Base-by-base conservation (phyloP, 2,329 filamentous ascomycete genomes). In the Venturia oleaginea region DNA sequence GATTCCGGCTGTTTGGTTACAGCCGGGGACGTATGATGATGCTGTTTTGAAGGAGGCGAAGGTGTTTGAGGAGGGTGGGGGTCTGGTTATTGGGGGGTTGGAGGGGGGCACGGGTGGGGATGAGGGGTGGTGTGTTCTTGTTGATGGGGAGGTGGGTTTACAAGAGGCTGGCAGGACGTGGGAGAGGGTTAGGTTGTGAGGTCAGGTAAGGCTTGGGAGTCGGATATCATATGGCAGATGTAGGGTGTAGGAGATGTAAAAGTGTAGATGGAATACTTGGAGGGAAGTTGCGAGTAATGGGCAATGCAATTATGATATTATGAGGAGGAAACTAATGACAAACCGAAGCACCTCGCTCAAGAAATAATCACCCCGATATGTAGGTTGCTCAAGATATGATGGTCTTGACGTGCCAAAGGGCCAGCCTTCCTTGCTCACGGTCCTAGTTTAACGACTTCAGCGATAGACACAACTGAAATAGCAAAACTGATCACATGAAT, bases 1-100 rank as follows among this genome's bases (percentile, higher is more conserved):
- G 3, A 78, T 96, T 55, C 82, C 84, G 22, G 83, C 90, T 32
- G 86, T 96, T 5, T 96, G 91, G 89, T 78, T 97, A 68, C 94
- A 97, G 77, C 94, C 94, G 0, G 94, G 93, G 0, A 92, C 86
- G 19, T 97, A 89, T 72, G 86, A 96, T 73, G 84, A 89, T 62
- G 84, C 86, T 65, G 88, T 91, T 27, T 73, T 96, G 67, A 78
- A 88, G 68, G 96, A 93, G 70, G 91, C 90, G 3, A 79, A 81
- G 66, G 78, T 78, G 57, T 57, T 8, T 24, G 51, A 57, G 30
- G 51, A 34, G 19, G 82, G 88, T 68, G 96, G 94, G 70, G 79
- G 86, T 68, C 85, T 86, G 43, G 88, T 80, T 57, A 82, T 91
- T 42, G 62, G 24, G 24, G 64, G 60, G 27, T 2, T 54, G 27